Base-by-base conservation (phyloP, 345 rosid species). In the Microthlaspi erraticum region DNA sequence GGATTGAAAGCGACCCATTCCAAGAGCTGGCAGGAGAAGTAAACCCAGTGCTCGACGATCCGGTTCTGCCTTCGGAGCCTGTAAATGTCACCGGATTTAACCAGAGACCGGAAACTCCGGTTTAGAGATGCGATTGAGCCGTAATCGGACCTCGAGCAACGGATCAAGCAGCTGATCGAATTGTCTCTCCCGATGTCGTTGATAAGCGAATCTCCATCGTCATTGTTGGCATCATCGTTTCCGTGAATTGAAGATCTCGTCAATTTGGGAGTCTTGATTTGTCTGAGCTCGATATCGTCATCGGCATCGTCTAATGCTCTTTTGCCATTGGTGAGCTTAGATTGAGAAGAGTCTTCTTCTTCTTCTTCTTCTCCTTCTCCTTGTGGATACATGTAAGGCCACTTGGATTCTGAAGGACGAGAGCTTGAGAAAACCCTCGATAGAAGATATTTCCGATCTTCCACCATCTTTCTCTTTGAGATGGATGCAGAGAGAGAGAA, bases 1-100 rank as follows among this genome's bases (percentile, higher is more conserved):
- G 98, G 96, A 73, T 91, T 87, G 73, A 83, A 88, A 36, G 87
- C 87, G 68, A 84, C 92, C 98, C 98, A 93, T 62, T 86, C 84
- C 17, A 78, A 52, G 46, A 79, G 82, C 63, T 78, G 73, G 64
- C 93, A 86, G 0, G 96, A 87, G 78, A 91, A 86, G 81, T 91
- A 93, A 10, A 88, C 83, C 98, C 98, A 93, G 46, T 86, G 89
- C 9, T 88, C 94, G 1, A 81, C 60, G 0, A 80, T 71, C 18
- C 70, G 79, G 62, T 61, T 79, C 54, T 68, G 60, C 43, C 75
- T 75, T 82, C 88, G 75, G 42, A 81, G 73, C 67, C 65, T 75
- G 65, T 86, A 86, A 29, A 88, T 58, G 33, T 83, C 85, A 2
- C 89, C 89, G 1, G 83, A 75, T 31, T 50, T 68, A 20, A 86